Base-by-base conservation (phyloP, 768 basidiomycete species). In the Leccinellum luteum region DNA sequence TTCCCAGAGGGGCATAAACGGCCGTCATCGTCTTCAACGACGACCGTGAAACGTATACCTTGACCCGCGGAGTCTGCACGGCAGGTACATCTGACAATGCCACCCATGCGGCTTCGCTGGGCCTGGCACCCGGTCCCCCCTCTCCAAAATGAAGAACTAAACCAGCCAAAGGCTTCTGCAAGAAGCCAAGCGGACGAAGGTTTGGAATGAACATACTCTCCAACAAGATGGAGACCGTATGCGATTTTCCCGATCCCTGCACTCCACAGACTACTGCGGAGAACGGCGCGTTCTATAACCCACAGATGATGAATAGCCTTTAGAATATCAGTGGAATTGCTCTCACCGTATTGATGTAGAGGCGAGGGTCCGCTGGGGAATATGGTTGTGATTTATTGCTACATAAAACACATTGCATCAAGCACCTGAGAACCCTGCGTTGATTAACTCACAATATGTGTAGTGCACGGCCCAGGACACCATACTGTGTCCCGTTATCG, bases 181-280 rank as follows among this genome's bases (percentile, higher is more conserved):
- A 68, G 0, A 66, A 68, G 0, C 89, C 89, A 17, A 84, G 80
- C 0, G 76, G 61, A 2, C 76, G 63, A 55, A 79, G 78, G 14
- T 74, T 71, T 0, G 84, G 61, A n/a, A 90, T 80, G 8, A 90
- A 74, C 83, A 89, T 86, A 58, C 77, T 85, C 66, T 90, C 89
- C 0, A 90, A 65, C 6, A 90, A 74, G 0, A 85, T 80, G 0
- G 87, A 84, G 2, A 88, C 81, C 0, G 86, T 88, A 51, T 90
- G 88, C 0, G 86, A 89, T 64, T 90, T 90, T 9, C 88, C 88
- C 0, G 87, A 85, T 1, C 89, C 87, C 73, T 90, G 89, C 0
- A 89, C 87, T 0, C 88, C 88, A 52, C 88, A 90, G 3, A 90
- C 80, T n/a, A 90, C 64, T 0, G 87, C 85, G 0, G 89, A 89